Evolutionary conservation across 371 early-diverging fungal species (phyloP).

Genomic region (Basidiobolus meristosporus): DNA sequence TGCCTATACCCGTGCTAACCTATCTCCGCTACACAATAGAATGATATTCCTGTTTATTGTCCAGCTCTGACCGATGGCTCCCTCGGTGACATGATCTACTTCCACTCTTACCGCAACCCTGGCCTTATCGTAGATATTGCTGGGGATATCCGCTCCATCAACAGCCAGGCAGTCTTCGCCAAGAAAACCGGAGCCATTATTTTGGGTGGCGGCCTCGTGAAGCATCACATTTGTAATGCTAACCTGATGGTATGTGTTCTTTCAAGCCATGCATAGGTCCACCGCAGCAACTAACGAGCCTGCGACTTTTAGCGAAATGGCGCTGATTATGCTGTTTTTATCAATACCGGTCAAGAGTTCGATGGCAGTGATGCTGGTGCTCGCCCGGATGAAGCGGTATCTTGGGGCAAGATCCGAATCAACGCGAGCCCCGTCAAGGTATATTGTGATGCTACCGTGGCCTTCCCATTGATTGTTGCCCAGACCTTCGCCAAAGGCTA

Average conservation of each 20-base stretch:
- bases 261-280: too few species aligned
- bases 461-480: slow-evolving; percentile 90
- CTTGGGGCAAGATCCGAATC: slow-evolving; percentile 97
- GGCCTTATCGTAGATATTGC: slow-evolving; percentile 91
- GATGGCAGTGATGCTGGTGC: slow-evolving; percentile 99
- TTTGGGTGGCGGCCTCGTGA: slow-evolving; percentile 96
- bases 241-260: slow-evolving; percentile 72
- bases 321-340: slow-evolving; percentile 93
- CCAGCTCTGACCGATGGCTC: slow-evolving; percentile 98
- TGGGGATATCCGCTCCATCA: slow-evolving; percentile 87
- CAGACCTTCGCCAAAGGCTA: slow-evolving; percentile 60
- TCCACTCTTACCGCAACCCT: slow-evolving; percentile 90
- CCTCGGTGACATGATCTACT: slow-evolving; percentile 98
- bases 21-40: slow-evolving; percentile 17
- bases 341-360: slow-evolving; percentile 98
- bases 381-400: slow-evolving; percentile 95
- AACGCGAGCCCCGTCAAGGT: slow-evolving; percentile 83
- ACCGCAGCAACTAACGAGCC: too few species aligned
- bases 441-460: slow-evolving; percentile 90
- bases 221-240: slow-evolving; percentile 99
- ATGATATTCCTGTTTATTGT: slow-evolving; percentile 96
- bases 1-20: neutral
- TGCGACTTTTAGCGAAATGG: slow-evolving; percentile 98
- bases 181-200: slow-evolving; percentile 95
- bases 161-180: slow-evolving; percentile 85